phyloP scores from a whole-genome alignment of 352 stramenopile species.

The Globisporangium rhizosaccharum region DNA sequence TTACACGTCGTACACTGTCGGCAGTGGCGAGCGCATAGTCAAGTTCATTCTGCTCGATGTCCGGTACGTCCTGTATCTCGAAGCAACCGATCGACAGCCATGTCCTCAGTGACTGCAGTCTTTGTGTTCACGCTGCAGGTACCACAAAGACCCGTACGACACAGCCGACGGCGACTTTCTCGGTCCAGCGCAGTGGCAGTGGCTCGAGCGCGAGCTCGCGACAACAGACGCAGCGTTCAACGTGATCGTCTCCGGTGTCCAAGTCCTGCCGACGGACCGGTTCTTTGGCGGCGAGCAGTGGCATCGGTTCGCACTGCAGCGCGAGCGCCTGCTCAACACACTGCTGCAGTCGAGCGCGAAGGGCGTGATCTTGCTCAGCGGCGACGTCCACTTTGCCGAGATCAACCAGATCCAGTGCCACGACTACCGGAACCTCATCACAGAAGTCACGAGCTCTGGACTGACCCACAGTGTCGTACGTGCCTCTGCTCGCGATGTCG shows the following conservation, averaged over 20 bases:
- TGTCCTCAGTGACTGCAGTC: too few species aligned
- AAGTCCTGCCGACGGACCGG: conserved; percentile 82
- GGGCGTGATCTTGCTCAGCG: conserved; percentile 86
- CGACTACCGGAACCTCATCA: conserved; percentile 48
- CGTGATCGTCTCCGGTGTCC: conserved; percentile 90
- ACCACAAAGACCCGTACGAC: conserved; percentile 75
- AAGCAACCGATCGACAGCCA: too few species aligned
- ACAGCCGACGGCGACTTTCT: conserved; percentile 64
- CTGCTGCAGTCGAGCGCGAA: conserved; percentile 80
- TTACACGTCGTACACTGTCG: conserved; percentile 78
- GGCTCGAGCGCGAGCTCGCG: conserved; percentile 77
- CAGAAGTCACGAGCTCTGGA: conserved; percentile 89
- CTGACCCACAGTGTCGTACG: conserved; percentile 92
- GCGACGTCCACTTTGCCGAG: conserved; percentile 92
- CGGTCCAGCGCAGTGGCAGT: conserved; percentile 74
- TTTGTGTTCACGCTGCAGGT: conserved; percentile 11
- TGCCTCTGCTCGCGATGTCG: conserved; percentile 55
- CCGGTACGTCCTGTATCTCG: conserved; percentile 11
- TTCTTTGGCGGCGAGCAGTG: conserved; percentile 85
- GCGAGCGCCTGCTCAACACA: conserved; percentile 79
- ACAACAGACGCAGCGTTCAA: conserved; percentile 86
- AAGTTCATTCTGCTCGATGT: conserved; percentile 89
- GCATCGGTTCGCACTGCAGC: conserved; percentile 79
- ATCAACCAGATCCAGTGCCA: conserved; percentile 90
- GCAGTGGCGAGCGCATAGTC: conserved; percentile 51